Evolutionary conservation across 768 basidiomycete species (phyloP), one percentile per base, ranked within the genome.

Genomic region (Termitomyces sp.): DNA sequence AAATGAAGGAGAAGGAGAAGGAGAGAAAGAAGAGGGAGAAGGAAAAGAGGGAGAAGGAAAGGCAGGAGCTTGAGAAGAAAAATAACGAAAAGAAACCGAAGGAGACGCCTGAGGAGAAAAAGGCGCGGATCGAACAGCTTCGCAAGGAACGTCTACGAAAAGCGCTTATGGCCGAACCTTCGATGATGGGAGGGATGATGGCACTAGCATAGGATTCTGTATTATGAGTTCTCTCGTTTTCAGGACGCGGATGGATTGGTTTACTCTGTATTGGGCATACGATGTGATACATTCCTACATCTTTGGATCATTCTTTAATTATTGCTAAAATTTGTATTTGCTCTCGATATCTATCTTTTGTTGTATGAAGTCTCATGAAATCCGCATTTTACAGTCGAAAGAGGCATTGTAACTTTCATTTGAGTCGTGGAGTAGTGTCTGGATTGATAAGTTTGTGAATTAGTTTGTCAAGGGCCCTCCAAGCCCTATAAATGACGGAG

Each of bases 21-120:
- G 60, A 69, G 69, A 80, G 67, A 68, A 55, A 81, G 65, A 64
- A 58, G 70, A 81, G 41, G 27, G 36, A 48, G 49, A 51, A 66
- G 63, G 59, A 68, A 68, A 55, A 81, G 66, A 64, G 56, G 60
- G 73, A 74, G 59, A 79, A 76, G 69, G 69, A 63, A 39, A 67
- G 63, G 62, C 56, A 63, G 31, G 75, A 75, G 63, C 24, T 41
- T 7, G 72, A 72, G 54, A 73, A 67, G 61, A 69, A 67, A 32
- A 75, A 78, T 18, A 58, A 55, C 31, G 55, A 64, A 54, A 63
- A 60, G 53, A 60, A 58, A 24, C 46, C 22, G 16, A 64, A 66
- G 44, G 64, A 61, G 44, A 58, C 60, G 4, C 53, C 63, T 3
- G 63, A 62, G 44, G 60, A 59, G 41, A 63, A 46, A 49, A 54